Conservation (phyloP, 2,329 filamentous ascomycete genomes). For the Pseudocercospora musae region DNA sequence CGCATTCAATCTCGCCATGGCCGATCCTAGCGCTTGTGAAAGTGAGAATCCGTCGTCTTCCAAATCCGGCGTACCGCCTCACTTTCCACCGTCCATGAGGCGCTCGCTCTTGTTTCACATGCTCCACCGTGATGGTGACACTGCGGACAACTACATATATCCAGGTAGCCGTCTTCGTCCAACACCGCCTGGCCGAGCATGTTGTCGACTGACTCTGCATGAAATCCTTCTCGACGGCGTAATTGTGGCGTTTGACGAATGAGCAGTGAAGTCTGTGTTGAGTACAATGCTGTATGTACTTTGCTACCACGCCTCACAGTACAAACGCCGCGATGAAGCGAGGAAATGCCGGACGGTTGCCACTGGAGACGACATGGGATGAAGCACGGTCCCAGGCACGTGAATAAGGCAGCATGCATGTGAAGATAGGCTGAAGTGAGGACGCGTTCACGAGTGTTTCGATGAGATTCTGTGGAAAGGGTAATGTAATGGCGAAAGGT, state of each 20-base stretch:
- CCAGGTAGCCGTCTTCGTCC: background rate
- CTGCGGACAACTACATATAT: background rate
- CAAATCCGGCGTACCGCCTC: conserved; percentile 1
- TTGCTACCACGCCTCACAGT: background rate
- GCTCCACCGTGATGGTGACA: background rate
- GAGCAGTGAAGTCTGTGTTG: background rate
- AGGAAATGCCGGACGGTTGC: background rate
- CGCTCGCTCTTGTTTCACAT: background rate
- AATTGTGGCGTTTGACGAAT: background rate
- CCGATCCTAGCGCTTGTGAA: background rate
- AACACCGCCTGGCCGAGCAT: background rate
- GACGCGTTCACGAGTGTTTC: background rate
- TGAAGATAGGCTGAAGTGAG: background rate
- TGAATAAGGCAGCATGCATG: background rate
- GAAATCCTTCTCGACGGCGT: background rate
- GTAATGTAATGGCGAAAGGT: no score
- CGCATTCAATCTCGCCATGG: background rate
- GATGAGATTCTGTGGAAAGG: background rate
- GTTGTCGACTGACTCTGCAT: background rate
- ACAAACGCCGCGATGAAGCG: background rate
- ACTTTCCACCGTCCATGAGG: background rate
- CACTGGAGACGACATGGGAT: background rate
- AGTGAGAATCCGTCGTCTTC: no score
- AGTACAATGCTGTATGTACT: background rate
- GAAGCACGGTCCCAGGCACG: background rate